Conservation (phyloP, 345 rosid genomes). For the Syzygium jambos region DNA sequence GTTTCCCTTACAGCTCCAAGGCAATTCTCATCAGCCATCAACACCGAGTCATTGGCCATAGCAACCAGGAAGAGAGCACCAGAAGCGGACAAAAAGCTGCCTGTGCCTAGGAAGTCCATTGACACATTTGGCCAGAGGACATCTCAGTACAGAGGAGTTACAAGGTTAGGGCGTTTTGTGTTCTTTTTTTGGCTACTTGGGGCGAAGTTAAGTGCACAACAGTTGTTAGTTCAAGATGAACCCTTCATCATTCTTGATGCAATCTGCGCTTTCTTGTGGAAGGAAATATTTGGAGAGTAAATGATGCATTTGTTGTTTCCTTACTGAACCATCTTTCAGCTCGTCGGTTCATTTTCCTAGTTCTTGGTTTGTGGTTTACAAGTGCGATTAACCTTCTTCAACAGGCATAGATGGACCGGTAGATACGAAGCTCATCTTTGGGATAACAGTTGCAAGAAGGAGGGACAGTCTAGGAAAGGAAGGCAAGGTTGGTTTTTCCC, state of each 20-base stretch:
- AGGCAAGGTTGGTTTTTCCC: slow-evolving; percentile 51
- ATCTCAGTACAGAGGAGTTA: slow-evolving; percentile 76
- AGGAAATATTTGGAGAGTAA: background rate
- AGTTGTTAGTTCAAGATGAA: background rate
- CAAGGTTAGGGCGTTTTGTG: slow-evolving; percentile 30
- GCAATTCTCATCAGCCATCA: slow-evolving; percentile 21
- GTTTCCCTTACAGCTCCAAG: slow-evolving; percentile 26
- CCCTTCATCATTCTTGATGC: background rate
- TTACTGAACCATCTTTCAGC: background rate
- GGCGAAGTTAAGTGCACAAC: background rate
- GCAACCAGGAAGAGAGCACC: slow-evolving; percentile 47
- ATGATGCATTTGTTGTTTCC: background rate
- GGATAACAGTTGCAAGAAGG: slow-evolving; percentile 80
- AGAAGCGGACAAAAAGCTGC: slow-evolving; percentile 44
- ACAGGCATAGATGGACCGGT: slow-evolving; percentile 75
- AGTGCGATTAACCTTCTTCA: background rate
- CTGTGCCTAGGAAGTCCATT: slow-evolving; percentile 60
- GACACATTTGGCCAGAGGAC: slow-evolving; percentile 78
- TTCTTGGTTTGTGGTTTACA: background rate
- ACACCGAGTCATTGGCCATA: slow-evolving; percentile 13
- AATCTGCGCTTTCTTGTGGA: background rate
- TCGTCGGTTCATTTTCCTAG: background rate
- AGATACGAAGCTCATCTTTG: slow-evolving; percentile 79
- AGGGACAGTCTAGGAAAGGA: slow-evolving; percentile 76
- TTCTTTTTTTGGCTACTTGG: background rate